phyloP scores from a whole-genome alignment of 352 stramenopile genomes.

The Phytophthora citrophthora region DNA sequence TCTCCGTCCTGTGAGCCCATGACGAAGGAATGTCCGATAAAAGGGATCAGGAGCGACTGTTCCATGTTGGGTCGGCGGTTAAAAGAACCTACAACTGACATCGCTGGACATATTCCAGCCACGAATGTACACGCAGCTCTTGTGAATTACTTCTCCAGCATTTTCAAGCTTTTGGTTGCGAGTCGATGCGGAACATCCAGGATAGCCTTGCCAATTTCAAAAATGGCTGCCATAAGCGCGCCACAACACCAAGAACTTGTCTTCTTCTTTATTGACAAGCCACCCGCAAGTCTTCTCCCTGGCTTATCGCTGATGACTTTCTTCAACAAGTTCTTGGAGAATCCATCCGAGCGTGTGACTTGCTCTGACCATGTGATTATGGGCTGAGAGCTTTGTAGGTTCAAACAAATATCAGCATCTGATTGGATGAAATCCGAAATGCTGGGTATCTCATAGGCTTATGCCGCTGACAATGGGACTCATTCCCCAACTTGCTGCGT shows the following conservation, averaged over 20 bases:
- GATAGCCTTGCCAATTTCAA: too few species aligned
- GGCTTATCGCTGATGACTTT: not conserved
- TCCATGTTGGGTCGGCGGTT: too few species aligned
- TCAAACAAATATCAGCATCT: not conserved
- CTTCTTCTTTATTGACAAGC: too few species aligned
- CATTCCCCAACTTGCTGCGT: conserved; percentile 26
- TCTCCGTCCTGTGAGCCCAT: not conserved
- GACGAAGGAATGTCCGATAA: too few species aligned
- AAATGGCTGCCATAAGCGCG: too few species aligned
- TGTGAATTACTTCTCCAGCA: too few species aligned
- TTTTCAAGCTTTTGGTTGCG: too few species aligned
- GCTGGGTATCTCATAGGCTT: conserved; percentile 5
- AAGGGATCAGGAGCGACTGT: too few species aligned
- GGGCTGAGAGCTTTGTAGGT: not conserved
- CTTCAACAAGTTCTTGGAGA: conserved; percentile 1
- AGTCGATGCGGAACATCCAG: too few species aligned
- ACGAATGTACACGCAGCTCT: too few species aligned
- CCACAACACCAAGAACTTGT: too few species aligned
- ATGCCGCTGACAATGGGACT: not conserved
- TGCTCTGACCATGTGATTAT: conserved; percentile 5
- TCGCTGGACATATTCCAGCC: too few species aligned
- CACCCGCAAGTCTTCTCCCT: not conserved
- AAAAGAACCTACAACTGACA: not conserved
- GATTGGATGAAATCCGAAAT: conserved; percentile 8
- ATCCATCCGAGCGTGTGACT: conserved; percentile 27